Percentiles rank a stretch among this genome's conserved stretches.
Conservation (phyloP, 2,329 filamentous ascomycete species). For the Neonectria coccinea region DNA sequence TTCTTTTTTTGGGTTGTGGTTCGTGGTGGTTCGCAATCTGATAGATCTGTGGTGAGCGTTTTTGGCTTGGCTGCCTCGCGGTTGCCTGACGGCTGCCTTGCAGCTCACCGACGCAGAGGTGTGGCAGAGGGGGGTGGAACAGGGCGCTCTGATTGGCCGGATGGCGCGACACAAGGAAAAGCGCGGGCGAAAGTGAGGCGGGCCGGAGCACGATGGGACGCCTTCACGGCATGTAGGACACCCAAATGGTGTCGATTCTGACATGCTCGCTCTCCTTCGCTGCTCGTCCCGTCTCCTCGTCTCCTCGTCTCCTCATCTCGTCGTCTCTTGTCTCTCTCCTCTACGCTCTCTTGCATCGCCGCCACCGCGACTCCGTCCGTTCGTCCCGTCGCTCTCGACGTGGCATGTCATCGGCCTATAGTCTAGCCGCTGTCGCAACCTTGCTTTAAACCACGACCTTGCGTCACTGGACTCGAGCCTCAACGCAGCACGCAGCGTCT, state of each 20-base stretch:
- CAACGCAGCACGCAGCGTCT: neutral
- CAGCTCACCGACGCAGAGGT: neutral
- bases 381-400: constrained; percentile 3
- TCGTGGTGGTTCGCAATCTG: constrained; percentile 24
- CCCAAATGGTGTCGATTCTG: neutral
- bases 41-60: constrained; percentile 15
- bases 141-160: constrained; percentile 22
- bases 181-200: constrained; percentile 27
- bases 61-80: constrained; percentile 27
- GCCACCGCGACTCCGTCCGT: constrained; percentile 10
- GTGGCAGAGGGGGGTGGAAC: constrained; percentile 5
- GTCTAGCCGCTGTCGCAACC: neutral
- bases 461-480: constrained; percentile 5
- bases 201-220: constrained; percentile 14
- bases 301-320: neutral
- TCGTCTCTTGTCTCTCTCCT: neutral
- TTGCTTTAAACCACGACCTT: neutral
- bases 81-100: constrained; percentile 31
- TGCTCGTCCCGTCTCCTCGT: neutral
- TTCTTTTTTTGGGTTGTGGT: neutral
- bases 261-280: too few relatives aligned
- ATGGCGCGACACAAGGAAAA: neutral
- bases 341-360: neutral
- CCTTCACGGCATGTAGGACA: constrained; percentile 9
- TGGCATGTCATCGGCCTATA: constrained; percentile 16